Evolutionary conservation across 2,329 filamentous ascomycete species (phyloP), one percentile per base, ranked within the genome.

Genomic region (Cladosporium sphaerospermum): DNA sequence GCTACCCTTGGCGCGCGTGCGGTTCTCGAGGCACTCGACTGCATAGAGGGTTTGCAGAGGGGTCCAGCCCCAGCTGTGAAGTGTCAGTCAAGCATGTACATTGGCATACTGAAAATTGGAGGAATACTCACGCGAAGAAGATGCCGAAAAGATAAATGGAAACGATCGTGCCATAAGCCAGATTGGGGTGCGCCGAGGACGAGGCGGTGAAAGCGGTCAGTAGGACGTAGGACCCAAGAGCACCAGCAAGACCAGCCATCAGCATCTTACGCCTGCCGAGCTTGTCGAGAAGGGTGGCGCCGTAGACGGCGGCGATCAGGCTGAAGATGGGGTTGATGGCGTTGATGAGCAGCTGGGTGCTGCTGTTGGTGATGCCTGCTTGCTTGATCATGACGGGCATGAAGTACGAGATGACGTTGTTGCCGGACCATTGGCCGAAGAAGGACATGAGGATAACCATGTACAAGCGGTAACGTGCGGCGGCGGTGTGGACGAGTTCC

Each of bases 401-500:
- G 52, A 67, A 66, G 48, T 65, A 66, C 4, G 41, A 63, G 0
- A 70, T 67, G 6, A 71, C 40, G n/a, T 52, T 52, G 59, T 72
- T 72, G 1, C 71, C 71, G 5, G 57, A 63, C 68, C 68, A 71
- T 54, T 73, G 71, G 1, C 71, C 70, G 39, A 72, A 73, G 57
- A 70, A 71, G 1, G 68, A 65, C 69, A 73, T 71, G 9, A 62
- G 61, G 10, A 73, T 69, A 4, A 72, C 69, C 62, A 71, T 67
- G 52, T 62, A 63, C 14, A 72, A 56, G 42, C 71, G 64, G 57
- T 77, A 76, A 14, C 79, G 73, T 59, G 81, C 81, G 14, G 76
- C 78, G 13, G 68, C 69, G 3, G 74, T 78, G 51, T 72, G 71
- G 59, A 73, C 64, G 31, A 80, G 69, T 57, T 80, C 78, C 8